Base-by-base conservation (phyloP, 2,329 filamentous ascomycete genomes). In the Aspergillus sp. region DNA sequence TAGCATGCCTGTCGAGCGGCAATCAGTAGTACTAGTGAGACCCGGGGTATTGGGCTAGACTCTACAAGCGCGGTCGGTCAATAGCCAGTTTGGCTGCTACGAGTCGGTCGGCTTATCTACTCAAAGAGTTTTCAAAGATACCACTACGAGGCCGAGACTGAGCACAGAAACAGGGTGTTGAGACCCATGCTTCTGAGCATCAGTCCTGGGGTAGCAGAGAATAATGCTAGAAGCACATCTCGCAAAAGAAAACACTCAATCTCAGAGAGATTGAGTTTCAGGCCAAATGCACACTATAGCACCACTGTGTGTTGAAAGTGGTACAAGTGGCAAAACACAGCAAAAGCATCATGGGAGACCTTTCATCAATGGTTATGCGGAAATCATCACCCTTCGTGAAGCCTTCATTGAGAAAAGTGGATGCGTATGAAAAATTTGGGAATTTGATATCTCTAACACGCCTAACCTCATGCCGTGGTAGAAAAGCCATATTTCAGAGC, bases 321-420 rank as follows among this genome's bases (percentile, higher is more conserved):
- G 39, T 43, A 39, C 32, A 55, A 17, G 53, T 25, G 36, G 39
- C 39, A 45, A 32, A 38, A 38, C 47, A 19, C 7, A 28, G 32
- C 10, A 47, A 47, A 50, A 41, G 64, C 69, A 73, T 63, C 67
- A 66, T 68, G 55, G 38, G 59, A 54, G 55, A 64, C 70, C 71
- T 74, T 65, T 74, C 79, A 82, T 73, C 80, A 83, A 84, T 84
- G 82, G 81, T 84, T 84, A 81, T 80, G 76, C 82, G 82, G 82
- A 79, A 76, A 71, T 68, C 76, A 77, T 80, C 82, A 84, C 82
- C 81, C 77, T 73, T 77, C 72, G 82, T 84, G 82, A 82, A 80
- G 81, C 82, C 82, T 84, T 81, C 82, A 84, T 84, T 82, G 80
- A 79, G 75, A 74, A 76, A 74, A 79, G 76, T 78, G 74, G 76